phyloP scores from a whole-genome alignment of 2,329 filamentous ascomycete species.

The Aureobasidium musti region DNA sequence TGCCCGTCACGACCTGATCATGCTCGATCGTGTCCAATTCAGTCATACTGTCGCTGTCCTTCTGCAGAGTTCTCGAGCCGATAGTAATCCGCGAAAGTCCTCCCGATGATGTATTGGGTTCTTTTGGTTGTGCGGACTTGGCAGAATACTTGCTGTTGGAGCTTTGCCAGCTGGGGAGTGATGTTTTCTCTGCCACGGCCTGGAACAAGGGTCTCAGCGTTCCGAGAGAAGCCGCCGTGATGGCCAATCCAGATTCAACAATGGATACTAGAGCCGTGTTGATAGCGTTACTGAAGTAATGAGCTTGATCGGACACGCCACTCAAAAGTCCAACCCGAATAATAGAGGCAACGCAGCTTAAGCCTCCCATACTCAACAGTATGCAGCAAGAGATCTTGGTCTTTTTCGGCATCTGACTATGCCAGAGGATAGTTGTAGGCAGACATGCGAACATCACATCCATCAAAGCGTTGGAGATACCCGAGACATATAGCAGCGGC shows the following conservation, averaged over 20 bases:
- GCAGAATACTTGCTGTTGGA: constrained; percentile 6
- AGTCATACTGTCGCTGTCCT: constrained; percentile 2
- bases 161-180: neutral
- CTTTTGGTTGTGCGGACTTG: constrained; percentile 23
- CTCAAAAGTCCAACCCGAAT: constrained; percentile 27
- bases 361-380: constrained; percentile 26
- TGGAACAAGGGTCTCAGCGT: constrained; percentile 35
- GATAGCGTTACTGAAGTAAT: constrained; percentile 23
- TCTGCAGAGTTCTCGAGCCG: neutral
- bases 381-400: constrained; percentile 27
- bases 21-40: constrained; percentile 9
- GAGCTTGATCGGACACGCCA: neutral
- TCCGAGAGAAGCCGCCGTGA: constrained; percentile 34
- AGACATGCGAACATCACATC: constrained; percentile 29
- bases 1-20: constrained; percentile 7
- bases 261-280: constrained; percentile 31
- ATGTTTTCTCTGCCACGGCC: neutral
- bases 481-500: constrained; percentile 28
- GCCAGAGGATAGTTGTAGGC: constrained; percentile 22
- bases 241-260: constrained; percentile 34
- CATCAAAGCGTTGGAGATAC: constrained; percentile 22
- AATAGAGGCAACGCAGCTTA: constrained; percentile 29
- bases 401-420: constrained; percentile 23
- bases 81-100: constrained; percentile 4
- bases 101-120: constrained; percentile 16